These are phyloP conservation scores for Fusarium sp. DNA, from an alignment of 2,329 filamentous ascomycete genomes.

Conservation along the genomic window DNA sequence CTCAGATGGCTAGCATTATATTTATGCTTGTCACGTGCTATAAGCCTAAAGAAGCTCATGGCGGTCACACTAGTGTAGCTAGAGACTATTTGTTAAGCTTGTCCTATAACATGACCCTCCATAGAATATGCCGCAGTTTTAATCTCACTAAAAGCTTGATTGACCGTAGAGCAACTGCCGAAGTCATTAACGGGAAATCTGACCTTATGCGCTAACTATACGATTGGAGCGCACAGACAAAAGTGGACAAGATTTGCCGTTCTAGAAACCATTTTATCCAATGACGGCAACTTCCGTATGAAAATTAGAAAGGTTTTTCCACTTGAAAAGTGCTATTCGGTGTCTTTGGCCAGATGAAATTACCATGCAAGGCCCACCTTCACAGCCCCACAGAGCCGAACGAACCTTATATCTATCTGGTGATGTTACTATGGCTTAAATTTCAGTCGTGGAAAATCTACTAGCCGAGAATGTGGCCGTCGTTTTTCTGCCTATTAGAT, in stretches of 20 bases:
- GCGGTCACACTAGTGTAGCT: neutral
- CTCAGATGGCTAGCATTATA: neutral
- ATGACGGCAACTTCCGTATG: too few relatives aligned
- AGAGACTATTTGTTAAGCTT: neutral
- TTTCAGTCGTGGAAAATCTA: conserved; percentile 1
- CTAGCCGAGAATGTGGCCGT: too few relatives aligned
- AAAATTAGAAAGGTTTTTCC: neutral
- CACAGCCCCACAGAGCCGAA: neutral
- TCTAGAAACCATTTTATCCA: too few relatives aligned
- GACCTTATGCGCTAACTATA: too few relatives aligned
- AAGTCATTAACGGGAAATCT: neutral
- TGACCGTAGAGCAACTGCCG: neutral
- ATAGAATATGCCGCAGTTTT: neutral
- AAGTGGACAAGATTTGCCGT: too few relatives aligned
- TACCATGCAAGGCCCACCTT: neutral
- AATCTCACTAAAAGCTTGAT: neutral
- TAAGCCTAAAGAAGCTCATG: neutral
- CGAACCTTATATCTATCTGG: neutral
- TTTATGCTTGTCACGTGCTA: neutral
- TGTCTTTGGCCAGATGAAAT: neutral
- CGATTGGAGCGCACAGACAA: too few relatives aligned
- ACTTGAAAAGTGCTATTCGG: neutral
- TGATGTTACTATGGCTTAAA: neutral
- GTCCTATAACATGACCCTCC: neutral
- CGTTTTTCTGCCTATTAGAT: neutral